Conservation (phyloP, 2,329 filamentous ascomycete species). For the Pyrenochaeta sp. region DNA sequence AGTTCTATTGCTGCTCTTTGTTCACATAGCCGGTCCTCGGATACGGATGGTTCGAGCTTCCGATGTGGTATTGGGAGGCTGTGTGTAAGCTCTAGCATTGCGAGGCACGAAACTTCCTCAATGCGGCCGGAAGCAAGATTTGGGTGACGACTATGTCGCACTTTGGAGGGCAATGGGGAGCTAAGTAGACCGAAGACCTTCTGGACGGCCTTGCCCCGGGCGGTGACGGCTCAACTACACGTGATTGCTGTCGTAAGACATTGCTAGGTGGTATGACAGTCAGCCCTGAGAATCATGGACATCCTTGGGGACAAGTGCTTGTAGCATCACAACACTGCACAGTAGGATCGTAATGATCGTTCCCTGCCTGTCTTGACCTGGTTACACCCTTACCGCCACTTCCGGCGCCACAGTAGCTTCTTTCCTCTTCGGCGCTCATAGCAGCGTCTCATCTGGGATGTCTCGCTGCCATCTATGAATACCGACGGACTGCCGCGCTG, state of each 20-base stretch:
- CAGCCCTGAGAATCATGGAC: neutral
- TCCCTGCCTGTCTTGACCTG: neutral
- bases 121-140: neutral
- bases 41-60: constrained; percentile 5
- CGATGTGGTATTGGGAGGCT: constrained; percentile 3
- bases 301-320: neutral
- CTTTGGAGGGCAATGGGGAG: neutral
- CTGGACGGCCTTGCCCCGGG: neutral
- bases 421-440: constrained; percentile 6
- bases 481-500: constrained; percentile 20
- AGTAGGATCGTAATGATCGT: neutral
- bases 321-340: neutral
- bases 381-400: constrained; percentile 16
- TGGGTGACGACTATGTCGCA: neutral
- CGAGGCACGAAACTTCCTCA: constrained; percentile 1
- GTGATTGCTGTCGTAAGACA: constrained; percentile 3
- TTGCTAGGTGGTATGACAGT: neutral
- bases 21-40: neutral
- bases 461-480: constrained; percentile 17
- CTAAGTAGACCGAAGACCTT: neutral
- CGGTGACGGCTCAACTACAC: neutral
- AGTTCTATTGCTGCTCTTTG: neutral
- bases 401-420: constrained; percentile 1
- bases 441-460: constrained; percentile 7
- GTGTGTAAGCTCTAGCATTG: constrained; percentile 2